phyloP scores from a whole-genome alignment of 2,329 filamentous ascomycete species.

The Graphilbum fragrans region DNA sequence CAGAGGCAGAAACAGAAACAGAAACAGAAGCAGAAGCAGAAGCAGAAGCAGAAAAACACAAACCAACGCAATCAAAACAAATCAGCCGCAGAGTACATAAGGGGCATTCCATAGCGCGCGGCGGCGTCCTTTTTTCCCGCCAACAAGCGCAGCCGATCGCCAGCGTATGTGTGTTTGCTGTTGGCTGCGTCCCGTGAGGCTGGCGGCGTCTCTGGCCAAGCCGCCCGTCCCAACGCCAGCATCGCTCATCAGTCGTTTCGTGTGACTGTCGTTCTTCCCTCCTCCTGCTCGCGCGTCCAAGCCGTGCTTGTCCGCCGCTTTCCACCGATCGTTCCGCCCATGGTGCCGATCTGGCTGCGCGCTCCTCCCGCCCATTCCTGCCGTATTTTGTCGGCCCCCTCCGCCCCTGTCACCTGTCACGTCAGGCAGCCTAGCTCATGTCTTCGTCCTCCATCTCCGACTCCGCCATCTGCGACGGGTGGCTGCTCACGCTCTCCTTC shows the following conservation, averaged over 20 bases:
- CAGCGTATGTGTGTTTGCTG: background rate
- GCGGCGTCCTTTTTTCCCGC: background rate
- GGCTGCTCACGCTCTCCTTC: slow-evolving; percentile 50
- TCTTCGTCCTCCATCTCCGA: slow-evolving; percentile 31
- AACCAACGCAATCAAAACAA: background rate
- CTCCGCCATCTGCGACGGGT: slow-evolving; percentile 42
- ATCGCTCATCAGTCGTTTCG: background rate
- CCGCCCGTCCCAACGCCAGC: background rate
- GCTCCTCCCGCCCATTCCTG: no score
- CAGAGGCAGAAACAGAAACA: background rate
- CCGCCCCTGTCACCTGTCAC: no score
- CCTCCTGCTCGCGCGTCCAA: no score
- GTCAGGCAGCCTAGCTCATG: no score
- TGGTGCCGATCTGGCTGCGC: no score
- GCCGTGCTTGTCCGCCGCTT: slow-evolving; percentile 12
- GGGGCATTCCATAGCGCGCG: background rate
- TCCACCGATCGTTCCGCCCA: no score
- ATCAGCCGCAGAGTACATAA: background rate
- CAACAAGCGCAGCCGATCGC: background rate
- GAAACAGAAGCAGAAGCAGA: background rate
- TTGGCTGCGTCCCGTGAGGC: background rate
- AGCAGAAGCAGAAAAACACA: background rate
- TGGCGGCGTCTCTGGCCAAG: background rate
- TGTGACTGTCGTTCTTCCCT: no score
- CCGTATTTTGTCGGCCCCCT: no score